Evolutionary conservation across 306 rosid genomes (phyloP).

Genomic region (Vachellia pachyceras): DNA sequence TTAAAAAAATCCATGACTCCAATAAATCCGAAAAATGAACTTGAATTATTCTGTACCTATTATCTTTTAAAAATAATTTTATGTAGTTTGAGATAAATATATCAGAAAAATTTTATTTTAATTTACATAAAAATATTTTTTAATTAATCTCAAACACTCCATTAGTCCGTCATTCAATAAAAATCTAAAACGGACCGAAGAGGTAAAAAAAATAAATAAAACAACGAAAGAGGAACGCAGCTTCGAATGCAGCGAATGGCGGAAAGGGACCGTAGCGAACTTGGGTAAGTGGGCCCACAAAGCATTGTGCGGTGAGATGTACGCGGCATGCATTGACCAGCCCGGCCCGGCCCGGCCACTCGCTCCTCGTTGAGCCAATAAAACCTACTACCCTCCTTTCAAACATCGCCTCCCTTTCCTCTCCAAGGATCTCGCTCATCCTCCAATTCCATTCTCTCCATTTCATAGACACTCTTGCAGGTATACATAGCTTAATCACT

Average conservation of each 20-base stretch:
- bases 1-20: too few relatives aligned
- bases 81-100: too few relatives aligned
- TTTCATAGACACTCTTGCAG: neutral
- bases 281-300: neutral
- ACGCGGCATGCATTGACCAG: neutral
- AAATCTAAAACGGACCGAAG: neutral
- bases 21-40: too few relatives aligned
- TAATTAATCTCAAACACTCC: too few relatives aligned
- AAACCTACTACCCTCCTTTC: neutral
- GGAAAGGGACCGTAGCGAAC: neutral
- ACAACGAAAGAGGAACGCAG: neutral
- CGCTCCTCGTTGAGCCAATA: neutral
- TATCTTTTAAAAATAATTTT: too few relatives aligned
- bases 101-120: too few relatives aligned
- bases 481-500: neutral
- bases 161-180: too few relatives aligned
- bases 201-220: neutral
- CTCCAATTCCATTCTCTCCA: neutral
- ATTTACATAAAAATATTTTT: too few relatives aligned
- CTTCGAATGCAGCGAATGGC: neutral
- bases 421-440: conserved; percentile 18
- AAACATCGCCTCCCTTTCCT: conserved; percentile 11
- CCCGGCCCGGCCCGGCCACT: neutral
- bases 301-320: neutral
- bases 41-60: too few relatives aligned